phyloP scores from a whole-genome alignment of 257 asterid species.

The Solanum tarijense region DNA sequence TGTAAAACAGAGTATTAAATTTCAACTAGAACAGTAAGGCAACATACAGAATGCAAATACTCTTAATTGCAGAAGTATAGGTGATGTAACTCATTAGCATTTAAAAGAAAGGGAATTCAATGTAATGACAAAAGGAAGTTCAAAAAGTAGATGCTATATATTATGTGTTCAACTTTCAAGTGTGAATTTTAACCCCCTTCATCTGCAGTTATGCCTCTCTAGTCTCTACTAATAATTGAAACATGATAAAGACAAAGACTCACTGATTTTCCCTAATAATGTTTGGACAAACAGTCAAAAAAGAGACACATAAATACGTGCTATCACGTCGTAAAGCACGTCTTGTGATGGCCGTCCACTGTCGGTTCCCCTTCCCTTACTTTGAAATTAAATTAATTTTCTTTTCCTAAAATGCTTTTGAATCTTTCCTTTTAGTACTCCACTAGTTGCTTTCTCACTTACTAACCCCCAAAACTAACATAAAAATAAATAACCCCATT shows the following conservation, averaged over 20 bases:
- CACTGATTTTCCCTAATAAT: neutral
- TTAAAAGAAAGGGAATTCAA: too few species aligned
- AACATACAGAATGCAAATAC: neutral
- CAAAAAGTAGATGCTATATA: neutral
- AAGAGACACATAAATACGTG: neutral
- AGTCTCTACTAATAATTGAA: neutral
- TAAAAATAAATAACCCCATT: neutral
- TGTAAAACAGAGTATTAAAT: neutral
- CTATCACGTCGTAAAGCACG: neutral
- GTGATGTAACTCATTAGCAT: neutral
- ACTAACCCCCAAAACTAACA: neutral
- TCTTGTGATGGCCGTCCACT: neutral
- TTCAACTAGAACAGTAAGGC: neutral
- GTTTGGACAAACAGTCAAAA: neutral
- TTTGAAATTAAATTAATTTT: neutral
- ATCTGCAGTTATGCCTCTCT: neutral
- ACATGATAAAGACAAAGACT: neutral
- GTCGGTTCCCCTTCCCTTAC: neutral
- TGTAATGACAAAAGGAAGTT: neutral
- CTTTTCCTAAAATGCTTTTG: neutral
- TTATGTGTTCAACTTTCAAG: neutral
- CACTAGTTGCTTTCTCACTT: neutral
- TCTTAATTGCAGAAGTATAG: neutral
- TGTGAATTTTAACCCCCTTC: neutral
- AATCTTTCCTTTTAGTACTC: neutral